A percentile compares a stretch with the other conserved stretches of the same genome.
These are phyloP conservation scores for Kwoniella dendrophila DNA, from an alignment of 768 basidiomycete species.

Conservation along the genomic window DNA sequence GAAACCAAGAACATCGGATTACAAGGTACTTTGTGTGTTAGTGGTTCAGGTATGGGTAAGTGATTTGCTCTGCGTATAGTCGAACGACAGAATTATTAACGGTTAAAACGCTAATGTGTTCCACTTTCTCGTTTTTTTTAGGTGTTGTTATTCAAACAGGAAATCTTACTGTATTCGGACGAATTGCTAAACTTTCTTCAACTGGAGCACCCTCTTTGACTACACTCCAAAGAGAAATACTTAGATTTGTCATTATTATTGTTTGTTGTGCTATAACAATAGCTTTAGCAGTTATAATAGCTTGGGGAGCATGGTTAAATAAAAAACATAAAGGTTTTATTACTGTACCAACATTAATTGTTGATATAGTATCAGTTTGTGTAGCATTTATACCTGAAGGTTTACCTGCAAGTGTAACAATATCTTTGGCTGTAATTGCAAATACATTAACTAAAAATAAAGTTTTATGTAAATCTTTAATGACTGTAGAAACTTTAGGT, in stretches of 20 bases:
- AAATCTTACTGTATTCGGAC: slow-evolving; percentile 57
- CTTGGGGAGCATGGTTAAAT: slow-evolving; percentile 59
- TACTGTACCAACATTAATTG: slow-evolving; percentile 61
- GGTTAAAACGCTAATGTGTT: too few relatives aligned
- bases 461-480: slow-evolving; percentile 64
- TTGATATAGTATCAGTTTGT: slow-evolving; percentile 64
- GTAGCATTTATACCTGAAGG: slow-evolving; percentile 63
- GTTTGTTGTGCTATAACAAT: slow-evolving; percentile 59
- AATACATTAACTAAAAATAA: slow-evolving; percentile 62
- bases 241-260: slow-evolving; percentile 64
- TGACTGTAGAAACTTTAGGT: slow-evolving; percentile 70
- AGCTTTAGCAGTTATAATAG: slow-evolving; percentile 61
- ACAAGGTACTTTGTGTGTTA: slow-evolving; percentile 56
- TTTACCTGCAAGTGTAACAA: slow-evolving; percentile 48
- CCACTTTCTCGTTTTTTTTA: background rate
- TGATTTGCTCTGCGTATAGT: too few relatives aligned
- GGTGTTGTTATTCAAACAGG: slow-evolving; percentile 51
- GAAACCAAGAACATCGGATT: slow-evolving; percentile 65
- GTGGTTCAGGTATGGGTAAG: slow-evolving; percentile 44
- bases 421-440: slow-evolving; percentile 55
- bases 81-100: too few relatives aligned
- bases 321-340: slow-evolving; percentile 57
- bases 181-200: slow-evolving; percentile 63
- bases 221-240: slow-evolving; percentile 63
- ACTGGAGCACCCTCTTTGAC: slow-evolving; percentile 59